Conservation (phyloP, 1,284 basidiomycete genomes). For the Naganishia sp. region DNA sequence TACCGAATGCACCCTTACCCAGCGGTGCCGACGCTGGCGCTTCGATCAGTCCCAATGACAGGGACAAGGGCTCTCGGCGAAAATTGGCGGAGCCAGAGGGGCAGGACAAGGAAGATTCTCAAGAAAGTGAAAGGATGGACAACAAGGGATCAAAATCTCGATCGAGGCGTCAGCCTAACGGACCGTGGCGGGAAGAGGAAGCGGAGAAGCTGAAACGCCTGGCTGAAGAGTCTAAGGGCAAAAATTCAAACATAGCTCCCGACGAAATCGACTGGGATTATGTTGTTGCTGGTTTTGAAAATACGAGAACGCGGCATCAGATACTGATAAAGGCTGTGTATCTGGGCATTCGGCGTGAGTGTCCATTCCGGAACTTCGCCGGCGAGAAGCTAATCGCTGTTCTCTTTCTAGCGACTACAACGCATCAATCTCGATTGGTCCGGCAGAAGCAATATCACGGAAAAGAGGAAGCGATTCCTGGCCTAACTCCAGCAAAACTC, state of each 20-base stretch:
- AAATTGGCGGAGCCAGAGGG: background rate
- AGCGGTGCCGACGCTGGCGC: background rate
- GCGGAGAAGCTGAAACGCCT: slow-evolving; percentile 23
- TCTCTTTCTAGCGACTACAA: slow-evolving; percentile 27
- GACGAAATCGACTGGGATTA: slow-evolving; percentile 41
- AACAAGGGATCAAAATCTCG: slow-evolving; percentile 2
- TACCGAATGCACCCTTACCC: background rate
- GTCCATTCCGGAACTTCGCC: slow-evolving; percentile 2
- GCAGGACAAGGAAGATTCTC: slow-evolving; percentile 18
- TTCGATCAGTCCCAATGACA: slow-evolving; percentile 13
- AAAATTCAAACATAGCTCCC: slow-evolving; percentile 25
- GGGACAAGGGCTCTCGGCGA: background rate
- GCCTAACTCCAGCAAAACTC: slow-evolving; percentile 27
- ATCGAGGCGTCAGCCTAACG: slow-evolving; percentile 28
- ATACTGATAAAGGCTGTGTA: slow-evolving; percentile 44
- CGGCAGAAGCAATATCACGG: slow-evolving; percentile 32
- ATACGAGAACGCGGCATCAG: slow-evolving; percentile 40
- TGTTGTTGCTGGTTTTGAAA: slow-evolving; percentile 38
- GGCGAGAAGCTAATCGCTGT: background rate
- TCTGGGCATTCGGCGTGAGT: slow-evolving; percentile 39
- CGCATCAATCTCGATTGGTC: slow-evolving; percentile 30
- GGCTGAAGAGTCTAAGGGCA: slow-evolving; percentile 30
- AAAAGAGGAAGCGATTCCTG: slow-evolving; percentile 27
- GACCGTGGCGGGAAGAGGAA: slow-evolving; percentile 31
- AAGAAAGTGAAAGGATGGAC: slow-evolving; percentile 15